A percentile compares a stretch with the other conserved stretches of the same genome.
Conservation (phyloP, 1,139 yeast genomes). For the Saccharomycopsis crataegensis region DNA sequence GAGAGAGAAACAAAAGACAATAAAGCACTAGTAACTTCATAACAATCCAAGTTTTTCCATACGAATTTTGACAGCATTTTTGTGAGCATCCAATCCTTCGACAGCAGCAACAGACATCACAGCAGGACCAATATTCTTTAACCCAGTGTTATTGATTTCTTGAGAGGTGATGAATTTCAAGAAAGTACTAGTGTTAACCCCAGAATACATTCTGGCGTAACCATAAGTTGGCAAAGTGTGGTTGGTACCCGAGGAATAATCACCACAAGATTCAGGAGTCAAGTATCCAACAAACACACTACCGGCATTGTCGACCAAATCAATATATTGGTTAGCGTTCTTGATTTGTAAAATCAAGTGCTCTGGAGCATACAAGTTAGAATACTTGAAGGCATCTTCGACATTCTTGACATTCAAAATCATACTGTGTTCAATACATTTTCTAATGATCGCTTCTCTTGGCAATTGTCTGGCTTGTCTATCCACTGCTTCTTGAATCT, state of each 20-base stretch:
- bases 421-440: slow-evolving; percentile 87
- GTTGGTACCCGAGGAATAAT: slow-evolving; percentile 95
- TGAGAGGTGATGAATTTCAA: slow-evolving; percentile 93
- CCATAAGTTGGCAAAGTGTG: slow-evolving; percentile 98
- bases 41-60: slow-evolving; percentile 65
- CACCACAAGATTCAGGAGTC: slow-evolving; percentile 98
- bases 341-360: slow-evolving; percentile 88
- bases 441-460: slow-evolving; percentile 85
- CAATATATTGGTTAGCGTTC: slow-evolving; percentile 65
- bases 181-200: slow-evolving; percentile 93
- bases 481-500: slow-evolving; percentile 74
- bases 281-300: slow-evolving; percentile 93
- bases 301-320: slow-evolving; percentile 84
- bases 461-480: slow-evolving; percentile 82
- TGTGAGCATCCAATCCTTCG: slow-evolving; percentile 94
- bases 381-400: slow-evolving; percentile 73
- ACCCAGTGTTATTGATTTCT: slow-evolving; percentile 78
- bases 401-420: slow-evolving; percentile 59
- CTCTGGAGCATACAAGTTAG: slow-evolving; percentile 94
- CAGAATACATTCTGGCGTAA: slow-evolving; percentile 94
- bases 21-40: neutral
- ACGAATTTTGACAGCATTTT: slow-evolving; percentile 92
- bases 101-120: slow-evolving; percentile 96
- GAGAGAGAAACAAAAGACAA: neutral
- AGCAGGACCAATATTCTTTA: slow-evolving; percentile 82